Percentiles rank a stretch among this genome's conserved stretches.
These are phyloP conservation scores for Stygiomarasmius scandens DNA, from an alignment of 1,284 basidiomycete species.

Conservation along the genomic window DNA sequence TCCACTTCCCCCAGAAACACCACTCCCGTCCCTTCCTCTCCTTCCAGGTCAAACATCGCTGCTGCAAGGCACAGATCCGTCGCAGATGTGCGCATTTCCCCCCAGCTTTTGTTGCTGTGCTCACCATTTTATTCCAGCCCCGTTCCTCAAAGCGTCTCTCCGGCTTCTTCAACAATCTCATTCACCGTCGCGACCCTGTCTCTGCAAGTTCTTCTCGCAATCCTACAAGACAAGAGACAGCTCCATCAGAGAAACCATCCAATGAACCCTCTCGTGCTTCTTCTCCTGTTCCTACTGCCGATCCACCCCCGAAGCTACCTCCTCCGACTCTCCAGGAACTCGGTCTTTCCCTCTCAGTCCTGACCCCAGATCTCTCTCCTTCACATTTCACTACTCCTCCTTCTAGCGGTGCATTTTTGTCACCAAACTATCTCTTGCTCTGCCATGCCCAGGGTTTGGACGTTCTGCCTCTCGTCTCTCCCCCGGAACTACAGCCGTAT, in stretches of 20 bases:
- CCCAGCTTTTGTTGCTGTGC: too few species aligned
- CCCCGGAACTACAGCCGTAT: slow-evolving; percentile 74
- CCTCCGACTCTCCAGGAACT: slow-evolving; percentile 74
- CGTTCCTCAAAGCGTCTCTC: slow-evolving; percentile 74
- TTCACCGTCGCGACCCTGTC: slow-evolving; percentile 64
- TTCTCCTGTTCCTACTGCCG: slow-evolving; percentile 39
- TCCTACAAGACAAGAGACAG: slow-evolving; percentile 31
- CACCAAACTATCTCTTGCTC: slow-evolving; percentile 78
- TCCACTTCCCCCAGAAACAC: too few species aligned
- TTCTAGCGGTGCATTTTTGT: slow-evolving; percentile 72
- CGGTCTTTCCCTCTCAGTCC: slow-evolving; percentile 65
- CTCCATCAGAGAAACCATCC: slow-evolving; percentile 9
- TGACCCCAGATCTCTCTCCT: slow-evolving; percentile 69
- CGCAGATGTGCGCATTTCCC: slow-evolving; percentile 52
- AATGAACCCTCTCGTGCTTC: slow-evolving; percentile 21
- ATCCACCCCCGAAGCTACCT: slow-evolving; percentile 71
- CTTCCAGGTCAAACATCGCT: slow-evolving; percentile 30
- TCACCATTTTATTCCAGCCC: slow-evolving; percentile 41
- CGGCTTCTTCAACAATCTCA: slow-evolving; percentile 78
- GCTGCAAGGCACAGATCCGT: slow-evolving; percentile 44
- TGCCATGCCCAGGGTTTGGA: slow-evolving; percentile 83
- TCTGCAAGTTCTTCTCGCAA: slow-evolving; percentile 22
- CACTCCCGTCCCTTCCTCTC: slow-evolving; percentile 23
- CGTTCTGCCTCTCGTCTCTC: slow-evolving; percentile 71
- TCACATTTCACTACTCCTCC: slow-evolving; percentile 79